Evolutionary conservation across 2,329 filamentous ascomycete genomes (phyloP).

Genomic region (Ophiosphaerella korrae): DNA sequence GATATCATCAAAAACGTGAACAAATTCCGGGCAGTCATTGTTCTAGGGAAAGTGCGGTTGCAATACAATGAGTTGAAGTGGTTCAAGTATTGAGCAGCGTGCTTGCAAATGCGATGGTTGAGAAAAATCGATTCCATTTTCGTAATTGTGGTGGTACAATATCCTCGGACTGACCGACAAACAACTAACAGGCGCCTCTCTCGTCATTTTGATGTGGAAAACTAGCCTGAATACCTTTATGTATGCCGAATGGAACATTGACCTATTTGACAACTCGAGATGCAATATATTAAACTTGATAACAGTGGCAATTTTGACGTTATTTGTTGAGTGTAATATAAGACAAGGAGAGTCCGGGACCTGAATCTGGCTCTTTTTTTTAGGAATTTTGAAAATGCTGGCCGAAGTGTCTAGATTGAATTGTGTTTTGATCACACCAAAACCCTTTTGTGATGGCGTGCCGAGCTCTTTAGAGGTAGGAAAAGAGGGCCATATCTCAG

Average conservation of each 20-base stretch:
- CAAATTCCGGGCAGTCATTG: slow-evolving; percentile 4
- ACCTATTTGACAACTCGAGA: slow-evolving; percentile 2
- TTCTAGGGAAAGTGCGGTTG: slow-evolving; percentile 24
- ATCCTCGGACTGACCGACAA: slow-evolving; percentile 1
- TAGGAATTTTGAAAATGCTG: too few species aligned
- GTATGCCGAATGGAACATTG: not conserved
- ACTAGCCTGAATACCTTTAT: not conserved
- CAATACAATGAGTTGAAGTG: slow-evolving; percentile 18
- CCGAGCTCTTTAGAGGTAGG: too few species aligned
- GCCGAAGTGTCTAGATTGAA: too few species aligned
- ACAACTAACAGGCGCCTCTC: slow-evolving; percentile 11
- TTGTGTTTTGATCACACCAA: too few species aligned
- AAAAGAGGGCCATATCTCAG: too few species aligned
- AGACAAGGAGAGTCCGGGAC: too few species aligned
- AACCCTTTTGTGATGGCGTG: too few species aligned
- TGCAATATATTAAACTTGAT: too few species aligned
- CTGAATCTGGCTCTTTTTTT: too few species aligned
- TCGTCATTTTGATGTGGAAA: not conserved
- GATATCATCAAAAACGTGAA: slow-evolving; percentile 10
- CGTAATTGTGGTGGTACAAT: slow-evolving; percentile 1
- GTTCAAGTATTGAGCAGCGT: slow-evolving; percentile 8
- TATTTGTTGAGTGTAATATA: too few species aligned
- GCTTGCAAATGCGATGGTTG: slow-evolving; percentile 5
- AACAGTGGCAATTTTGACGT: too few species aligned
- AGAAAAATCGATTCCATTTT: slow-evolving; percentile 1